phyloP scores from a whole-genome alignment of 805 yeast species.

The Peterozyma toletana region DNA sequence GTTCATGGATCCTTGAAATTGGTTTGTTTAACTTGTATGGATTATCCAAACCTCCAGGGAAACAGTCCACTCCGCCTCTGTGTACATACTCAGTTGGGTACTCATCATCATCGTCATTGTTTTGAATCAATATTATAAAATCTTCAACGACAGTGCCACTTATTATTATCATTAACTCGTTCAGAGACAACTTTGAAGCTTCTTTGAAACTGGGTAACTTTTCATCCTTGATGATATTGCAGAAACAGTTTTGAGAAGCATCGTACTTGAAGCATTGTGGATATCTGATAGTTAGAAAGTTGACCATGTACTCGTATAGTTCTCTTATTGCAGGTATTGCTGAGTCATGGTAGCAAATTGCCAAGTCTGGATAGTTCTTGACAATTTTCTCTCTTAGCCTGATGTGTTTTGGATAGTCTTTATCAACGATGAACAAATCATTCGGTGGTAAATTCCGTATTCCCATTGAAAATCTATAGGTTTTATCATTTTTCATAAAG shows the following conservation, averaged over 20 bases:
- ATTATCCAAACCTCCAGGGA: constrained; percentile 74
- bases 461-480: constrained; percentile 59
- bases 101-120: constrained; percentile 25
- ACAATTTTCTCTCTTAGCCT: constrained; percentile 28
- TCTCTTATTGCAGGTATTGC: constrained; percentile 36
- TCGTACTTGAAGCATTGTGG: constrained; percentile 39
- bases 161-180: constrained; percentile 12
- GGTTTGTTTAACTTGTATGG: constrained; percentile 40
- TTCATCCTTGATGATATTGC: constrained; percentile 33
- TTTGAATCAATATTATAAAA: constrained; percentile 42
- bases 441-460: constrained; percentile 38
- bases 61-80: constrained; percentile 52
- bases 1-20: constrained; percentile 52
- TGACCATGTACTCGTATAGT: constrained; percentile 34
- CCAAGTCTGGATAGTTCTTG: constrained; percentile 22
- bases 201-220: constrained; percentile 21
- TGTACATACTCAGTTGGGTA: constrained; percentile 41
- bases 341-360: constrained; percentile 24
- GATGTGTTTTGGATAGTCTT: constrained; percentile 43
- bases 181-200: constrained; percentile 9
- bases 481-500: constrained; percentile 32
- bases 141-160: constrained; percentile 51
- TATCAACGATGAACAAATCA: constrained; percentile 57
- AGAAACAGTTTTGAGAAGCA: not conserved
- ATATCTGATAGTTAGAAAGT: constrained; percentile 37